Evolutionary conservation across 495 filamentous ascomycete genomes (phyloP).

Genomic region (Parathielavia hyrcaniae): DNA sequence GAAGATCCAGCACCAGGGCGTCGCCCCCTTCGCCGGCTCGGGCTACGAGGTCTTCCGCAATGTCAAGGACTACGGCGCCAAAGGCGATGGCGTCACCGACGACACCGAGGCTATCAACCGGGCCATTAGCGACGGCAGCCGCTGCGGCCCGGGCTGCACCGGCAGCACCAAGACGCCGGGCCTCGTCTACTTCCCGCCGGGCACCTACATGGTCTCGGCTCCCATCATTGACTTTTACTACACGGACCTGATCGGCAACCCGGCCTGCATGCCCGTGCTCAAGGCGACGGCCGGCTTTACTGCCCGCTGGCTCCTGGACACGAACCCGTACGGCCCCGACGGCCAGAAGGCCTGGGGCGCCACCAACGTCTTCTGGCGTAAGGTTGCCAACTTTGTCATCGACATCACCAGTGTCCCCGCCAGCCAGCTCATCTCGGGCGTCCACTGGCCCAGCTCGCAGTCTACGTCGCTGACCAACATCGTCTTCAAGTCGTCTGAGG

Average conservation of each 20-base stretch:
- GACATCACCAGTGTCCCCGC: constrained; percentile 57
- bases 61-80: constrained; percentile 53
- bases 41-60: constrained; percentile 52
- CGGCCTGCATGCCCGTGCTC: constrained; percentile 56
- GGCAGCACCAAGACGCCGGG: constrained; percentile 68
- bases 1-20: constrained; percentile 43
- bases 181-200: constrained; percentile 70
- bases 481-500: constrained; percentile 56
- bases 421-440: constrained; percentile 51
- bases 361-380: constrained; percentile 71
- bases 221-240: constrained; percentile 62
- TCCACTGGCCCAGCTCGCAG: constrained; percentile 76
- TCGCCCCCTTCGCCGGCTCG: constrained; percentile 38
- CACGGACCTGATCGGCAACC: constrained; percentile 64
- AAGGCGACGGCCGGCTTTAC: constrained; percentile 57
- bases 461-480: constrained; percentile 71
- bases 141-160: constrained; percentile 69
- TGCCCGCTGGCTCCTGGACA: constrained; percentile 57
- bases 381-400: constrained; percentile 67
- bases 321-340: constrained; percentile 39
- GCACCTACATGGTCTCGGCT: constrained; percentile 62
- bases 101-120: constrained; percentile 77
- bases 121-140: constrained; percentile 66
- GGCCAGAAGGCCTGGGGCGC: constrained; percentile 39
- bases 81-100: constrained; percentile 63